Evolutionary conservation across 176 grass and related monocot species (phyloP).

Genomic region (Bonia amplexicaulis): DNA sequence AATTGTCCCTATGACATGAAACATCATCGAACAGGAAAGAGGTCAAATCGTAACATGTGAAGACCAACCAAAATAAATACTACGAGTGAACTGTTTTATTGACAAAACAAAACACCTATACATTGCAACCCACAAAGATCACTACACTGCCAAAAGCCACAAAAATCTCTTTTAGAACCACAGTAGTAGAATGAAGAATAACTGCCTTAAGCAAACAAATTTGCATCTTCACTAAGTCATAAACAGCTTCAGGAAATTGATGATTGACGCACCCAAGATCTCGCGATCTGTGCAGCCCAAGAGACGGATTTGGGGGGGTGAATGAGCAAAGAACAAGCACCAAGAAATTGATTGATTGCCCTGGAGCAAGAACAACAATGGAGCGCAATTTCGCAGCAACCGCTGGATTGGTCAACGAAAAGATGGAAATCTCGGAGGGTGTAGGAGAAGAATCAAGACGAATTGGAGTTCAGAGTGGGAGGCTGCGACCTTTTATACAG

Average conservation of each 20-base stretch:
- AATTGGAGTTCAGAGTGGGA: background rate
- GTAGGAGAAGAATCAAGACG: background rate
- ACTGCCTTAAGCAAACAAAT: background rate
- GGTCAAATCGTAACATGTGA: background rate
- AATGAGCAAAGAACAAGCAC: background rate
- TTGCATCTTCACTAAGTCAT: background rate
- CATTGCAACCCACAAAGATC: too few species aligned
- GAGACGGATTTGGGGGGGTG: background rate
- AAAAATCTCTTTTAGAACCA: too few species aligned
- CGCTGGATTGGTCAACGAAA: background rate
- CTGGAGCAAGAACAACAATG: background rate
- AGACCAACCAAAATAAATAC: too few species aligned
- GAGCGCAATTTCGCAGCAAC: background rate
- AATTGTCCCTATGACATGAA: background rate
- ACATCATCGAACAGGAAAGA: background rate
- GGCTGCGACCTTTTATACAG: background rate
- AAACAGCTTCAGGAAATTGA: background rate
- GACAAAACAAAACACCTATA: too few species aligned
- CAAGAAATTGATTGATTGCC: background rate
- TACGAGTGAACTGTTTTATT: background rate
- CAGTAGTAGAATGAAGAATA: too few species aligned
- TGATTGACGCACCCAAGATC: background rate
- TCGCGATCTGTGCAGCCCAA: background rate
- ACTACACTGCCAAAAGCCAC: too few species aligned
- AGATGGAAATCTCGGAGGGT: background rate